Base-by-base conservation (phyloP, 2,329 filamentous ascomycete genomes). In the Colletotrichum limetticola region DNA sequence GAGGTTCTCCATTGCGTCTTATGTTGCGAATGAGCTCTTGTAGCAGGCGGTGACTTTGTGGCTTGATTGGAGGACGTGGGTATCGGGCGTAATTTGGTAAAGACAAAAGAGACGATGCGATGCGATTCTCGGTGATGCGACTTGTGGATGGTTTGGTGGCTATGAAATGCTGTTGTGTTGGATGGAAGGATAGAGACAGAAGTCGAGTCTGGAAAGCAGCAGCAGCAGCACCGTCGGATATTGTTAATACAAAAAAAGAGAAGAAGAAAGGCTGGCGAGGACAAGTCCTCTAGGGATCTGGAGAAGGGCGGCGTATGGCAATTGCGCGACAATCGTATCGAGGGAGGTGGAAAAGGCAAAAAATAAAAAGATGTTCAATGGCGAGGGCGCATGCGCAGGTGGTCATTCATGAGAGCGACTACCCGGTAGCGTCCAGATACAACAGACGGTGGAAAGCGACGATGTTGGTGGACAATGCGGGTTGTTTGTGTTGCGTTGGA, bases 1-100 rank as follows among this genome's bases (percentile, higher is more conserved):
- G 32, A 98, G 90, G 65, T 94, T 91, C 86, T 98, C 97, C 97
- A 98, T 98, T 79, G 78, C 83, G 79, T 11, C 68, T 74, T 62
- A 60, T 60, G 74, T 73, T 32, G 72, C 24, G 46, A 32, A n/a
- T 42, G 9, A 28, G 66, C 68, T 53, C 37, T 68, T 42, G 42
- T 68, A 8, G 56, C 62, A 49, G 56, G 59, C 24, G 62, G 58
- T 61, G 56, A 66, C 56, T 67, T 71, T 65, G 72, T 77, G 56
- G 70, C 61, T 55, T 59, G 59, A 59, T 65, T 53, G 55, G 19
- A 22, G 22, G 24, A 58, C 22, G 32, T 49, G 42, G 42, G 42
- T 49, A 49, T 49, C 42, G 19, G 42, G 5, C 7, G 19, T 22
- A 49, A 37, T 37, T 7, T 56, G 24, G 64, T 24, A 24, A 24